Base-by-base conservation (phyloP, 805 yeast species). In the Kurtzmaniella cleridarum region DNA sequence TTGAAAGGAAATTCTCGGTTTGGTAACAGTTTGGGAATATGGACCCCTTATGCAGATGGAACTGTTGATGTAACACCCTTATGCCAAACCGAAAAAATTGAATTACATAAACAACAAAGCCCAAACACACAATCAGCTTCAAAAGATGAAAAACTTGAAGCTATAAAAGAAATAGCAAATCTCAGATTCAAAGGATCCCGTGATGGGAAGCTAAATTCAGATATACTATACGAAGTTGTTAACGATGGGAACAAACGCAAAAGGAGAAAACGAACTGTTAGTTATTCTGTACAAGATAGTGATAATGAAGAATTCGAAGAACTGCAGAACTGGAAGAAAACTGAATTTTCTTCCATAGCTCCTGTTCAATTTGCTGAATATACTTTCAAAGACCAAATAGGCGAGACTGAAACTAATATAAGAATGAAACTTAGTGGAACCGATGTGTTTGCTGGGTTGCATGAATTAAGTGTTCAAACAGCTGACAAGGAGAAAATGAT, bases 381-480 rank as follows among this genome's bases (percentile, higher is more conserved):
- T 43, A 49, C 49, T 2, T 37, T 79, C 2, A 58, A 62, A 39
- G 70, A 69, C 34, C 57, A 57, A 27, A 38, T 42, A 8, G 40
- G 23, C 14, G 26, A 36, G 5, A 30, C 40, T 3, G 48, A 47
- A 2, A 43, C 42, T 11, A 39, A 40, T 2, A 57, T 65, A 5
- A 59, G 51, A 16, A 30, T 66, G 44, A 64, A 70, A 41, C 56
- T 86, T 3, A 60, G 70, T 3, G 95, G 95, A 1, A 67, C 64
- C 14, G 95, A 86, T 53, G 73, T 87, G 0, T 86, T 80, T 68
- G 95, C 78, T 2, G 95, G 95, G 0, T 51, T 86, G 29, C 88
- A 84, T 55, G 81, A 84, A 50, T 63, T 86, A 13, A 74, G 88
- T 20, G 61, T 57, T 1, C 18, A 29, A 11, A 46, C 57, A 2